Conservation (phyloP, 495 filamentous ascomycete species). For the Viridothelium virens region DNA sequence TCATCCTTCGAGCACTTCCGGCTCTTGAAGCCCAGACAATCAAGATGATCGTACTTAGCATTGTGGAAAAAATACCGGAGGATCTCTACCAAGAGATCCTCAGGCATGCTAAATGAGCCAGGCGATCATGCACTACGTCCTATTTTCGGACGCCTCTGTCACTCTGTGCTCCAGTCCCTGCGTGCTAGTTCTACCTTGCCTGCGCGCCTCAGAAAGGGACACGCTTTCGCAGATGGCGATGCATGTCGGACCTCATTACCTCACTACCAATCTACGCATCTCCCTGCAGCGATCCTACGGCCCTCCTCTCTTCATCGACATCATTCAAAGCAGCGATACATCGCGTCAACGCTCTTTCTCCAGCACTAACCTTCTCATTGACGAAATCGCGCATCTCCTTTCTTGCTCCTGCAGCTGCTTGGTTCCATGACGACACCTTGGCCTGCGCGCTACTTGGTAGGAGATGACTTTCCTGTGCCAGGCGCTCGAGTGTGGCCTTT, state of each 20-base stretch:
- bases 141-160: background rate
- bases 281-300: background rate
- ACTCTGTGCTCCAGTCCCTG: background rate
- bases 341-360: background rate
- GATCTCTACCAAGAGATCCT: slow-evolving; percentile 86
- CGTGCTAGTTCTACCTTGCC: background rate
- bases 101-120: slow-evolving; percentile 65
- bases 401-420: background rate
- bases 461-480: slow-evolving; percentile 7
- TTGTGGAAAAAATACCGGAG: slow-evolving; percentile 78
- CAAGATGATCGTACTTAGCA: slow-evolving; percentile 66
- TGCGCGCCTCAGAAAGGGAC: background rate
- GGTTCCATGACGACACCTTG: background rate
- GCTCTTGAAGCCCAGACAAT: slow-evolving; percentile 56
- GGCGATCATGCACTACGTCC: background rate
- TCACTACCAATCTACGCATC: background rate
- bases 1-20: slow-evolving; percentile 83
- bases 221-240: background rate
- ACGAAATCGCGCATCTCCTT: slow-evolving; percentile 2
- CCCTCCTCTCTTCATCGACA: background rate
- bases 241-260: background rate
- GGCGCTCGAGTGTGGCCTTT: slow-evolving; percentile 1
- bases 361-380: background rate
- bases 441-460: background rate
- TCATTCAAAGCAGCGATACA: background rate